Percentiles rank a stretch among this genome's conserved stretches.
These are phyloP conservation scores for Cichorium intybus DNA, from an alignment of 140 eudicot species.

Conservation along the genomic window DNA sequence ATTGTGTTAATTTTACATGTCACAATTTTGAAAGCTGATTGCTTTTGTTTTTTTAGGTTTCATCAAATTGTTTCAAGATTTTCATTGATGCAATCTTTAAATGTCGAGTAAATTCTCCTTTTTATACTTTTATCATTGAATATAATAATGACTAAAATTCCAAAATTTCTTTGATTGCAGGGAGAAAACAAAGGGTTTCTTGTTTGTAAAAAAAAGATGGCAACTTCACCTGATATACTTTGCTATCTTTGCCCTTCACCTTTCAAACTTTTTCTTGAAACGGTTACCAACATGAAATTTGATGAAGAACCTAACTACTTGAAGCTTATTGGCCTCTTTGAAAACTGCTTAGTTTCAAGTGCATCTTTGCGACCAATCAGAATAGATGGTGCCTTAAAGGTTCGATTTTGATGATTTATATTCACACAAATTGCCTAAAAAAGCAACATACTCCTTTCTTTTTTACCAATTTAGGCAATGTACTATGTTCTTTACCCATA, in stretches of 20 bases:
- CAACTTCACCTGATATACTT: constrained; percentile 63
- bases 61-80: neutral
- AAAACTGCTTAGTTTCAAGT: constrained; percentile 50
- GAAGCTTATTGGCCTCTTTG: constrained; percentile 56
- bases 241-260: constrained; percentile 77
- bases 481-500: no score
- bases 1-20: neutral
- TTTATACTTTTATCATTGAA: neutral
- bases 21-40: neutral
- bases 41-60: neutral
- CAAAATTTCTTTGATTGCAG: constrained; percentile 27
- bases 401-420: neutral
- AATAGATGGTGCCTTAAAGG: constrained; percentile 77
- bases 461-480: no score
- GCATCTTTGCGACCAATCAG: constrained; percentile 58
- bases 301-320: constrained; percentile 72
- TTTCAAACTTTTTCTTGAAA: constrained; percentile 62
- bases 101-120: no score
- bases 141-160: neutral
- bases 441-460: no score
- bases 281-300: constrained; percentile 65
- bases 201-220: constrained; percentile 75
- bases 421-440: neutral
- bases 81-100: neutral
- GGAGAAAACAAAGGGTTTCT: constrained; percentile 82